Conservation (phyloP, 2,329 filamentous ascomycete species). For the Penicillium fuscoglaucum region DNA sequence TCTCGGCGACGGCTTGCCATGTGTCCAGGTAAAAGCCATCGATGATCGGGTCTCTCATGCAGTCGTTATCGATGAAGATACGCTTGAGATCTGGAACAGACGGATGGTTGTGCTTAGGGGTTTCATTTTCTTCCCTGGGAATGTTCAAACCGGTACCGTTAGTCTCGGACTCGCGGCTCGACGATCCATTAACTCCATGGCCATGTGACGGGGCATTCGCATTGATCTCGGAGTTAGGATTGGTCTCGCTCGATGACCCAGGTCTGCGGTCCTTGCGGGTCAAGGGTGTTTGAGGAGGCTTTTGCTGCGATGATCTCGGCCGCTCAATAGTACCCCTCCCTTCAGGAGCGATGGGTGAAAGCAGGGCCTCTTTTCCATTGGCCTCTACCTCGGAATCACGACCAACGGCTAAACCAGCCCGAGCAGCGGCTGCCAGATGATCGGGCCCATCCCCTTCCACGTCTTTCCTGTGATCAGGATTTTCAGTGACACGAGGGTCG, state of each 20-base stretch:
- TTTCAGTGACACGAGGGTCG: conserved; percentile 61
- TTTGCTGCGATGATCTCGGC: conserved; percentile 50
- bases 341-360: conserved; percentile 63
- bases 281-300: conserved; percentile 18
- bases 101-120: conserved; percentile 50
- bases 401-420: conserved; percentile 60
- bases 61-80: conserved; percentile 79
- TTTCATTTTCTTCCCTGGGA: conserved; percentile 48
- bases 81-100: conserved; percentile 66
- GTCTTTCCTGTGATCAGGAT: conserved; percentile 67
- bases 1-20: conserved; percentile 83
- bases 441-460: conserved; percentile 77
- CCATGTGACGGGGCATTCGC: conserved; percentile 24
- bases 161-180: conserved; percentile 77
- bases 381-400: conserved; percentile 70
- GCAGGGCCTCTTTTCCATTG: conserved; percentile 67
- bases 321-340: conserved; percentile 60
- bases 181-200: conserved; percentile 68
- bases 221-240: conserved; percentile 23
- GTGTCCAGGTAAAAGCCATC: conserved; percentile 81
- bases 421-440: conserved; percentile 67
- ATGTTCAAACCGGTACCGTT: conserved; percentile 71
- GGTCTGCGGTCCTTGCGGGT: conserved; percentile 22
- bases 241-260: conserved; percentile 15
- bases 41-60: conserved; percentile 88